Percentiles rank a stretch among this genome's conserved stretches.
These are phyloP conservation scores for Penicillium atrosanguineum DNA, from an alignment of 495 filamentous ascomycete genomes.

Conservation along the genomic window DNA sequence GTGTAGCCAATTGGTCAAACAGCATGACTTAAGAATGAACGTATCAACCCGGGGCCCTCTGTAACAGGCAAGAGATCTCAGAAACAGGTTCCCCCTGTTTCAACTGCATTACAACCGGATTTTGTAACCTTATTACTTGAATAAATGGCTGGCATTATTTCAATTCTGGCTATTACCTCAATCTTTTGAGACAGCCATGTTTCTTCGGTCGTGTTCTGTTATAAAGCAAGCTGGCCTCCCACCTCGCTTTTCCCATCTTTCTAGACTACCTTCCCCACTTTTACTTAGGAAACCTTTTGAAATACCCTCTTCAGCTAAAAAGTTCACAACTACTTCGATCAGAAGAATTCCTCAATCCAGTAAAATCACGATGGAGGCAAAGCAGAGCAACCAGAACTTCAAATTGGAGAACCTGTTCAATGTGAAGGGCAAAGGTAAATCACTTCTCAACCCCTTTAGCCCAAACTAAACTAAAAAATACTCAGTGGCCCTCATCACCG, in stretches of 20 bases:
- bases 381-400: slow-evolving; percentile 48
- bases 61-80: not conserved
- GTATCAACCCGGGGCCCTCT: not conserved
- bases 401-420: slow-evolving; percentile 52
- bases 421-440: slow-evolving; percentile 48
- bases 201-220: not conserved
- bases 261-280: not conserved
- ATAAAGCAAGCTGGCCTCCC: not conserved
- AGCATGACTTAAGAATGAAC: not conserved
- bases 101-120: not conserved
- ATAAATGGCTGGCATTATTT: too few species aligned
- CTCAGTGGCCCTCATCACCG: slow-evolving; percentile 54
- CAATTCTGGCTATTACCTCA: not conserved
- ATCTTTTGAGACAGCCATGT: not conserved
- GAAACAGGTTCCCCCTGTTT: not conserved
- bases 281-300: not conserved
- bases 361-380: slow-evolving; percentile 16
- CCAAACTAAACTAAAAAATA: slow-evolving; percentile 2
- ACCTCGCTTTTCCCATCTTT: not conserved
- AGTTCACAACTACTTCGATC: not conserved
- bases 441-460: not conserved
- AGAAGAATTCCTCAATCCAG: not conserved
- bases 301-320: not conserved
- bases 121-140: not conserved
- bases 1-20: not conserved